Evolutionary conservation across 1,284 basidiomycete species (phyloP), one percentile per base, ranked within the genome.

Genomic region (Moesziomyces parantarcticus): DNA sequence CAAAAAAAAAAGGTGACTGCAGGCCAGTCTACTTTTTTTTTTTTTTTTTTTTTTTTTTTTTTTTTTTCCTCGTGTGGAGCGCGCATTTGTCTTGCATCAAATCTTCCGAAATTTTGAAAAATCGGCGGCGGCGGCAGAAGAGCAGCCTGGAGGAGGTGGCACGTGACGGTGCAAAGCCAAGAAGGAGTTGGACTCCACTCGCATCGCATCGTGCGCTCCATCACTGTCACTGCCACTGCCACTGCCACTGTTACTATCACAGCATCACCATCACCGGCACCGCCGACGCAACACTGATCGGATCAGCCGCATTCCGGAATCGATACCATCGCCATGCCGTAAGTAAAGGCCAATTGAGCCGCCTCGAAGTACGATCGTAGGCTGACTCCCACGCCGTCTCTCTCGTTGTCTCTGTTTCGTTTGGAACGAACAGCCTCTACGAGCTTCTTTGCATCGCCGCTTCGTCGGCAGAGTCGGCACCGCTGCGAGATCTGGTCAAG

Each of bases 401-500:
- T 14, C 29, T 5, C 18, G 14, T n/a, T 16, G 20, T 26, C 10
- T n/a, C n/a, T 3, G 1, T 10, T 44, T 18, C 9, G n/a, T 13
- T 16, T 43, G 20, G 14, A 16, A 22, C n/a, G 2, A 5, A 21
- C 67, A 83, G 81, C 45, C 81, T 83, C 1, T 83, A 83, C 79
- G 82, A 83, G 59, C 73, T 83, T 21, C 61, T 83, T 20, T 83
- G 82, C 70, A 75, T 83, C 22, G 81, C 82, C 10, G 77, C 81
- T 29, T 74, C 75, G 2, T 76, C 78, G 3, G 66, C 73, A n/a
- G 77, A 81, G 50, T 82, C 81, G 26, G 78, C 78, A 32, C 89
- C 91, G 75, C 90, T 94, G 46, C 90, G 91, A 61, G 88, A 90
- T 69, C 87, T 94, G 18, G 92, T 93, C 23, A 87, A 87, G 13